Conservation (phyloP, 1,139 yeast species). For the Pichia sp. region DNA sequence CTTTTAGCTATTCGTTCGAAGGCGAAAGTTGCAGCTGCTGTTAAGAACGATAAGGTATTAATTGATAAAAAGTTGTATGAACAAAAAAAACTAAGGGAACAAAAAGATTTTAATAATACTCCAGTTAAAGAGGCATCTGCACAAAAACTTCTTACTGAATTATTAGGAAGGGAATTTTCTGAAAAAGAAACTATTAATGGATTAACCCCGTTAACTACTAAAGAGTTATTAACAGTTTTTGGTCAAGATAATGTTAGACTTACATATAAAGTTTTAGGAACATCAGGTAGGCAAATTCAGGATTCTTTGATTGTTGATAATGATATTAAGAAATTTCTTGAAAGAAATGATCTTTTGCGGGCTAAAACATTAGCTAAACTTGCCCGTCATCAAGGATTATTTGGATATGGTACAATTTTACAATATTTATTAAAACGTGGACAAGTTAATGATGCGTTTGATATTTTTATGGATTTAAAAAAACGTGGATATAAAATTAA, state of each 20-base stretch:
- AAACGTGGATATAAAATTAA: conserved; percentile 55
- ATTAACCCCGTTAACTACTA: conserved; percentile 25
- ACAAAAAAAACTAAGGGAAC: conserved; percentile 14
- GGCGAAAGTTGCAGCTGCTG: conserved; percentile 18
- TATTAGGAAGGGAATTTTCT: conserved; percentile 20
- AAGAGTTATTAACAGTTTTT: conserved; percentile 28
- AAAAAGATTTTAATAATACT: conserved; percentile 19
- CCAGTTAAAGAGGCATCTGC: conserved; percentile 28
- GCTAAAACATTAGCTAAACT: conserved; percentile 49
- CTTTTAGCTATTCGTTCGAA: neutral
- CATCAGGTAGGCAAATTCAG: conserved; percentile 46
- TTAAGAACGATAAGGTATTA: conserved; percentile 21
- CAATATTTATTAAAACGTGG: conserved; percentile 41
- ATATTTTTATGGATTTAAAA: conserved; percentile 46
- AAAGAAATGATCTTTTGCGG: conserved; percentile 42
- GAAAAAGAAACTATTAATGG: conserved; percentile 22
- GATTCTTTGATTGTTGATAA: conserved; percentile 52
- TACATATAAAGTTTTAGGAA: conserved; percentile 49
- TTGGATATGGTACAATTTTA: conserved; percentile 56
- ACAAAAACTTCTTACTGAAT: conserved; percentile 16
- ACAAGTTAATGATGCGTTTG: conserved; percentile 42
- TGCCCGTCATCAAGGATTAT: conserved; percentile 46
- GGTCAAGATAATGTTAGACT: conserved; percentile 38
- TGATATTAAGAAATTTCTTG: conserved; percentile 47
- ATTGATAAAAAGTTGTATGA: conserved; percentile 18